phyloP scores from a whole-genome alignment of 2,329 filamentous ascomycete species.

The Colletotrichum euphorbiae region DNA sequence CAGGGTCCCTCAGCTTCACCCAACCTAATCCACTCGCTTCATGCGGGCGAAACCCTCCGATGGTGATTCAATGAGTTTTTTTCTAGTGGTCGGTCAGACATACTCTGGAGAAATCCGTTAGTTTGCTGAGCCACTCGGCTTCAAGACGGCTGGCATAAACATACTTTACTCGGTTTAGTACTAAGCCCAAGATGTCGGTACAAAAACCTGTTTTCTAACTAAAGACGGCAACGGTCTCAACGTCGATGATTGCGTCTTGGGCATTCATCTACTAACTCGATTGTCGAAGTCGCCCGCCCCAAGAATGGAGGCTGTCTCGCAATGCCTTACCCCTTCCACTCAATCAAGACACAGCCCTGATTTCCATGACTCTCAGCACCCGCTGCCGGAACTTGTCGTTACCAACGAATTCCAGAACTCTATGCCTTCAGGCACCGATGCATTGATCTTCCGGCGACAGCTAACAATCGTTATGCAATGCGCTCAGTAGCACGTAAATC shows the following conservation, averaged over 20 bases:
- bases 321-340: slow-evolving; percentile 1
- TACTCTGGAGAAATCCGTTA: neutral
- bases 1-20: slow-evolving; percentile 20
- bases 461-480: neutral
- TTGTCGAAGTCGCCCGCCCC: neutral
- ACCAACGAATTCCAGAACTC: slow-evolving; percentile 5
- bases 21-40: slow-evolving; percentile 10
- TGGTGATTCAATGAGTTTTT: neutral
- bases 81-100: neutral
- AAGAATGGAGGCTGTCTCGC: slow-evolving; percentile 20
- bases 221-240: neutral
- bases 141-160: slow-evolving; percentile 13
- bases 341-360: slow-evolving; percentile 16
- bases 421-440: slow-evolving; percentile 1
- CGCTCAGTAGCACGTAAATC: neutral
- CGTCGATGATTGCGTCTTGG: neutral
- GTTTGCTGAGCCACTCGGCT: slow-evolving; percentile 20
- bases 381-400: neutral
- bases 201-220: slow-evolving; percentile 8
- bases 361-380: slow-evolving; percentile 12
- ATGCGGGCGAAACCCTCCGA: neutral
- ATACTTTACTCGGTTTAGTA: neutral
- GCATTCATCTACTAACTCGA: neutral
- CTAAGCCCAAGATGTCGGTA: neutral
- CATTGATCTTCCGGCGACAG: neutral